A percentile compares a stretch with the other conserved stretches of the same genome.
Conservation (phyloP, 495 filamentous ascomycete species). For the Aspergillus indologenus region DNA sequence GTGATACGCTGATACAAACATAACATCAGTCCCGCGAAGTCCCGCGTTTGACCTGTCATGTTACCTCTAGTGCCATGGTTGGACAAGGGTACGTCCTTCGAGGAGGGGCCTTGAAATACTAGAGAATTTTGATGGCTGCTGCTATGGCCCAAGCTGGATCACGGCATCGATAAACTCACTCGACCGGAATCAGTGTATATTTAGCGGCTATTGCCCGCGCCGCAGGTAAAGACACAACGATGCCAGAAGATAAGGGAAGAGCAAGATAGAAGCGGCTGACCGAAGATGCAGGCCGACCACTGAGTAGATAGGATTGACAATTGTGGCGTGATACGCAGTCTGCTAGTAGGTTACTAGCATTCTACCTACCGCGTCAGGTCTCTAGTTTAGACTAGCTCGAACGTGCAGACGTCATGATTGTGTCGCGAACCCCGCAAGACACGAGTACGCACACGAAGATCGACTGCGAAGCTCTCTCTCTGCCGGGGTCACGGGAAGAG, state of each 20-base stretch:
- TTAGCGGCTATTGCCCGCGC: not conserved
- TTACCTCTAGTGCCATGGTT: not conserved
- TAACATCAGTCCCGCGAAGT: not conserved
- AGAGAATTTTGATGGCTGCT: not conserved
- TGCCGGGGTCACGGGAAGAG: not conserved
- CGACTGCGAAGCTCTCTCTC: not conserved
- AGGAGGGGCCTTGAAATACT: too few species aligned
- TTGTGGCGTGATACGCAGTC: not conserved
- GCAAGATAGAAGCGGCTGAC: too few species aligned
- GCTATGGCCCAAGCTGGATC: not conserved
- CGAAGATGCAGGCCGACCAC: not conserved
- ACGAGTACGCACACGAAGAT: conserved; percentile 4
- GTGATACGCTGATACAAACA: not conserved
- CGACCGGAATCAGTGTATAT: not conserved
- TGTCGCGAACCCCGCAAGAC: conserved; percentile 1
- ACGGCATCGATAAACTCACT: not conserved
- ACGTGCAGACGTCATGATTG: conserved; percentile 5
- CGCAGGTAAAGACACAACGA: not conserved
- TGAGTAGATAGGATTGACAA: not conserved
- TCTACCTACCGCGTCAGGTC: not conserved
- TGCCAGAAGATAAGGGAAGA: not conserved
- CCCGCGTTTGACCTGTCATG: conserved; percentile 1
- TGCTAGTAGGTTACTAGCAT: not conserved
- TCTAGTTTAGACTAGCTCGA: not conserved
- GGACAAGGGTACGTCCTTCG: not conserved